These are phyloP conservation scores for Taphrina pruni DNA, from an alignment of 1,139 yeast species.

Conservation along the genomic window DNA sequence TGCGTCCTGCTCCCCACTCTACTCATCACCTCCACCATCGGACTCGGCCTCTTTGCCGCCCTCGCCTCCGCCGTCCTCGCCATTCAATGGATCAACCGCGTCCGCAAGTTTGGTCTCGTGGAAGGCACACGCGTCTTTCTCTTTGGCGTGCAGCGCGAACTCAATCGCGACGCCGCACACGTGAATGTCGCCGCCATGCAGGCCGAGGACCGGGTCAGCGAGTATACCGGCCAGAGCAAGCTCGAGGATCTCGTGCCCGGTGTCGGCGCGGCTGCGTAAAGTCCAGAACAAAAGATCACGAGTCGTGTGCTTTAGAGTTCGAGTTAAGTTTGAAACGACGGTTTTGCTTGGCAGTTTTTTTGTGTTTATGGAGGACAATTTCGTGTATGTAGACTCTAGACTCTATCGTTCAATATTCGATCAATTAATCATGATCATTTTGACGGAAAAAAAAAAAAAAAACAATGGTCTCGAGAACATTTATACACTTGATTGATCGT, in stretches of 20 bases:
- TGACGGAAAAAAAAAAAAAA: too few species aligned
- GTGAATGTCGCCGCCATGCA: slow-evolving; percentile 10
- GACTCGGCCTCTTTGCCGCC: neutral
- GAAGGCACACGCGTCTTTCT: slow-evolving; percentile 15
- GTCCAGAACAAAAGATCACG: too few species aligned
- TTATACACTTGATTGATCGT: too few species aligned
- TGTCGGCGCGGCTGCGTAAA: slow-evolving; percentile 3
- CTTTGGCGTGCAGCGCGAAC: slow-evolving; percentile 21
- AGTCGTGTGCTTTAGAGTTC: too few species aligned
- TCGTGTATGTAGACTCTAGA: too few species aligned
- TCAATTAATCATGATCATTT: too few species aligned
- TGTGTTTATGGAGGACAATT: too few species aligned
- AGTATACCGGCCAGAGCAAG: slow-evolving; percentile 8
- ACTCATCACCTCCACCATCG: slow-evolving; percentile 13
- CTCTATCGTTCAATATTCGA: too few species aligned
- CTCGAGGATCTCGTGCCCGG: slow-evolving; percentile 25
- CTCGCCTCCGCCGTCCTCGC: slow-evolving; percentile 3
- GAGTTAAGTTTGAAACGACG: too few species aligned
- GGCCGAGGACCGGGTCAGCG: slow-evolving; percentile 17
- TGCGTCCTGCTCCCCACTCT: slow-evolving; percentile 13
- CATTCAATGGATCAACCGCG: neutral
- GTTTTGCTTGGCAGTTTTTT: too few species aligned
- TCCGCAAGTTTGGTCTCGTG: slow-evolving; percentile 2
- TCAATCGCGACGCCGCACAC: slow-evolving; percentile 10
- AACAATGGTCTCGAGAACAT: too few species aligned